A percentile compares a stretch with the other conserved stretches of the same genome.
These are phyloP conservation scores for Immersiporthe knoxdaviesiana DNA, from an alignment of 2,329 filamentous ascomycete genomes.

Conservation along the genomic window DNA sequence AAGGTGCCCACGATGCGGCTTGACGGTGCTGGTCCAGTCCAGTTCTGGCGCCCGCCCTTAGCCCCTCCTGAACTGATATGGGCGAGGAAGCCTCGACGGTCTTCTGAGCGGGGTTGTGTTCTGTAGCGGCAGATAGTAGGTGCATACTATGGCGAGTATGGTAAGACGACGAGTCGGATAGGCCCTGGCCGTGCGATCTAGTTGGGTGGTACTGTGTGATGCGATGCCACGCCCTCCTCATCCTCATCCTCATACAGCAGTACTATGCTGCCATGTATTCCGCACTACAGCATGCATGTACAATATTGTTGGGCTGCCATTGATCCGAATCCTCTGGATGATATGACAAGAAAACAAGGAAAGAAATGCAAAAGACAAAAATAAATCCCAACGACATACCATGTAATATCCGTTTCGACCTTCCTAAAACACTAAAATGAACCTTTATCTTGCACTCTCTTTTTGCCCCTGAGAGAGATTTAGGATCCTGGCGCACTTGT, in stretches of 20 bases:
- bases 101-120: background rate
- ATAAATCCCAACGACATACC: background rate
- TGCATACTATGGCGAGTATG: background rate
- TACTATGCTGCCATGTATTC: no score
- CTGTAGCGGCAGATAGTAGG: background rate
- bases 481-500: background rate
- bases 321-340: background rate
- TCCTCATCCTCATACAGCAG: no score
- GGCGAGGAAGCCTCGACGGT: background rate
- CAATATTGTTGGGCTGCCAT: background rate
- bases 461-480: background rate
- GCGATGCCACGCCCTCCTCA: background rate
- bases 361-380: background rate
- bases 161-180: background rate
- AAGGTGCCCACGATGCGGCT: constrained; percentile 5
- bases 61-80: background rate
- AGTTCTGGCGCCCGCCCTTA: background rate
- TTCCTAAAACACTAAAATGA: background rate
- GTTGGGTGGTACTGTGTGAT: background rate
- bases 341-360: background rate
- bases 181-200: background rate
- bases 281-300: background rate
- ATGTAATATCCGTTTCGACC: background rate
- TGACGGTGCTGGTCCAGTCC: background rate
- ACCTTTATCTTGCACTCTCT: background rate